A percentile compares a stretch with the other conserved stretches of the same genome.
phyloP scores from a whole-genome alignment of 78 protist genomes.

The Bodo saltans region DNA sequence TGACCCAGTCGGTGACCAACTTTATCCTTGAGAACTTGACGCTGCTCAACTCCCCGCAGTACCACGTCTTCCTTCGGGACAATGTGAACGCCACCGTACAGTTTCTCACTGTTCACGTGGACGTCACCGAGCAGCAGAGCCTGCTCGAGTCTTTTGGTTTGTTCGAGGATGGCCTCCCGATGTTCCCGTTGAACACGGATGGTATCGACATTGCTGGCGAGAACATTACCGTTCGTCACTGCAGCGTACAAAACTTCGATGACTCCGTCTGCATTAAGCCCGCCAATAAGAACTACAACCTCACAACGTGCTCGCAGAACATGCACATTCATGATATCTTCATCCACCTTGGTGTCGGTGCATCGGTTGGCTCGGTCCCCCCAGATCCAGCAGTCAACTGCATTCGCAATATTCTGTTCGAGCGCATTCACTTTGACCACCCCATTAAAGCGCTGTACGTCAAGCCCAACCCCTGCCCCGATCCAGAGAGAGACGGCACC shows the following conservation, averaged over 20 bases:
- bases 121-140: neutral
- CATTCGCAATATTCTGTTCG: neutral
- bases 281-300: no score
- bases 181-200: constrained; percentile 3
- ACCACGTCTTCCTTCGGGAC: neutral
- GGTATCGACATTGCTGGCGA: neutral
- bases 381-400: neutral
- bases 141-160: neutral
- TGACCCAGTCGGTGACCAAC: neutral
- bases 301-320: neutral
- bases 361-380: neutral
- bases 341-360: neutral
- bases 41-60: neutral
- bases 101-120: neutral
- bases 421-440: neutral
- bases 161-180: neutral
- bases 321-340: neutral
- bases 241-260: neutral
- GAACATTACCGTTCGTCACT: neutral
- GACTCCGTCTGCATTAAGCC: neutral
- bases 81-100: neutral
- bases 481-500: neutral
- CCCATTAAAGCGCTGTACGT: neutral
- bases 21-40: neutral
- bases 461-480: neutral